Conservation (phyloP, 2,329 filamentous ascomycete genomes). For the Cladosporium sp. region DNA sequence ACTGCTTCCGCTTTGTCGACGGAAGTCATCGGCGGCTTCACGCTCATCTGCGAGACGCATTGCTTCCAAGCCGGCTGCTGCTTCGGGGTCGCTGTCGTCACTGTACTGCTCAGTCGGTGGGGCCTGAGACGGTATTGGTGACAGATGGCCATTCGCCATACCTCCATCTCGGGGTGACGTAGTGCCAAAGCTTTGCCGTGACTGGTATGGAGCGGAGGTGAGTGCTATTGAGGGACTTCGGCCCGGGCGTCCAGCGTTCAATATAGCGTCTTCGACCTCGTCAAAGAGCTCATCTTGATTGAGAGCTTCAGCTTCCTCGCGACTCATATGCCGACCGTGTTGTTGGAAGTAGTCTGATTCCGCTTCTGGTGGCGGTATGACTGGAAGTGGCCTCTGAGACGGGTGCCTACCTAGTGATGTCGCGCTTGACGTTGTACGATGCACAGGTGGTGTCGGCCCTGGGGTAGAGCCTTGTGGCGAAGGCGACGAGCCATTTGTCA, state of each 20-base stretch:
- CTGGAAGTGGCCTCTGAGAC: conserved; percentile 59
- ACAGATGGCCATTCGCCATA: conserved; percentile 48
- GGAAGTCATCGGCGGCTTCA: conserved; percentile 62
- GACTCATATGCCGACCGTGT: conserved; percentile 25
- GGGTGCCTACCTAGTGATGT: conserved; percentile 58
- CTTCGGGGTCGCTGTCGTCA: conserved; percentile 86
- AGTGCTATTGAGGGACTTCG: conserved; percentile 41
- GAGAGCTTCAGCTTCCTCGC: conserved; percentile 31
- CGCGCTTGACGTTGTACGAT: conserved; percentile 39
- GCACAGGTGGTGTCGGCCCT: conserved; percentile 51
- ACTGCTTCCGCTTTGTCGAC: conserved; percentile 59
- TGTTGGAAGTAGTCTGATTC: conserved; percentile 42
- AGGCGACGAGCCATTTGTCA: conserved; percentile 31
- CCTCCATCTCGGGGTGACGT: conserved; percentile 18
- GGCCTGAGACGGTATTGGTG: conserved; percentile 45
- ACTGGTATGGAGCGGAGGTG: conserved; percentile 34
- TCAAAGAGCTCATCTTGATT: conserved; percentile 59
- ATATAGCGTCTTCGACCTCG: conserved; percentile 56
- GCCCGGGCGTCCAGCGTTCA: conserved; percentile 36
- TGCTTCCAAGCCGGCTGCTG: conserved; percentile 77
- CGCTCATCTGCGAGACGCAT: conserved; percentile 80
- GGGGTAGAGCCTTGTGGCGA: conserved; percentile 50
- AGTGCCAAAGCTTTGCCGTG: conserved; percentile 19
- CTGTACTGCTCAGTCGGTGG: conserved; percentile 51
- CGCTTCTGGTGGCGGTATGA: conserved; percentile 47